Evolutionary conservation across 2,329 filamentous ascomycete genomes (phyloP).

Genomic region (Phialocephala subalpina): DNA sequence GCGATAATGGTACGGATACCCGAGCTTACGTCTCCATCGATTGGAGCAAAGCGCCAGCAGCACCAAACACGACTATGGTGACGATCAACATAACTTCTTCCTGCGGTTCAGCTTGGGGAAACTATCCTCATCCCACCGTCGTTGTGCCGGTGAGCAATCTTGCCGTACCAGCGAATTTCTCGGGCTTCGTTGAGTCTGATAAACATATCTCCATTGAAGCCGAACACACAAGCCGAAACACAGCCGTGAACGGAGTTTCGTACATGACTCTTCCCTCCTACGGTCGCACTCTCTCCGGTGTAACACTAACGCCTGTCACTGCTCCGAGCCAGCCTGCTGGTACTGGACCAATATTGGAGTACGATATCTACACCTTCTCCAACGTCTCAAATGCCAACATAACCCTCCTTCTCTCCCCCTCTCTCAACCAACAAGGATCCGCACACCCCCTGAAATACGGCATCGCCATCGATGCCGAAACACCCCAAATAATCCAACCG

Average conservation of each 20-base stretch:
- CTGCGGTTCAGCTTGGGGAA: conserved; percentile 51
- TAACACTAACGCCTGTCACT: conserved; percentile 62
- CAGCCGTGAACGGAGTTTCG: conserved; percentile 44
- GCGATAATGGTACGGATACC: conserved; percentile 55
- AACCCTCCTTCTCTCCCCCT: conserved; percentile 60
- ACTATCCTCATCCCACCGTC: conserved; percentile 55
- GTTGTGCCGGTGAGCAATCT: conserved; percentile 63
- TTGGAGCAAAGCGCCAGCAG: conserved; percentile 55
- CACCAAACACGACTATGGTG: conserved; percentile 53
- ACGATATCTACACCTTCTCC: conserved; percentile 68
- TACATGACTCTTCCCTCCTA: conserved; percentile 63
- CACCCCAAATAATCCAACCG: conserved; percentile 47
- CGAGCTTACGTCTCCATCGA: conserved; percentile 64
- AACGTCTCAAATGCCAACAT: conserved; percentile 47
- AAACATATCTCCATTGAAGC: conserved; percentile 63
- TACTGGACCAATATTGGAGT: conserved; percentile 64
- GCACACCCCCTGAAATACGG: conserved; percentile 58
- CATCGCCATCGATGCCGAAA: conserved; percentile 52
- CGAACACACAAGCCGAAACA: conserved; percentile 55
- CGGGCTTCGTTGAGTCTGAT: conserved; percentile 70
- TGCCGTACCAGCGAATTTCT: conserved; percentile 57
- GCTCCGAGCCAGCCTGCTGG: conserved; percentile 57
- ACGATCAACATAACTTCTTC: conserved; percentile 60
- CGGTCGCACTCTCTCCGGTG: conserved; percentile 65
- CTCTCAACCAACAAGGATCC: conserved; percentile 57